These are phyloP conservation scores for Ophiostoma sp. DNA, from an alignment of 2,329 filamentous ascomycete genomes.

Conservation along the genomic window DNA sequence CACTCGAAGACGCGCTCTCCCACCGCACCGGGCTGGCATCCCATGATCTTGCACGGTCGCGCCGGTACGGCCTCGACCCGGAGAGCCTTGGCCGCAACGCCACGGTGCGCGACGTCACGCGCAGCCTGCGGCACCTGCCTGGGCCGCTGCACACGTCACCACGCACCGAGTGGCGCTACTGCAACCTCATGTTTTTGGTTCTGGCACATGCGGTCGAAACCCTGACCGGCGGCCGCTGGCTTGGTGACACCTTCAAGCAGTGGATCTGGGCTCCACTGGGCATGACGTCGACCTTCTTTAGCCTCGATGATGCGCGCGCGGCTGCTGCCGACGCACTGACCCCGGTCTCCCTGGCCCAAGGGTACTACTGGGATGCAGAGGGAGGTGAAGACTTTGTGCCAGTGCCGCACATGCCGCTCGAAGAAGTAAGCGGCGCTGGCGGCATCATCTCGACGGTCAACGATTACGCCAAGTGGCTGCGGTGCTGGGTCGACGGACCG, in stretches of 20 bases:
- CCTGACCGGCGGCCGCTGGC: conserved; percentile 33
- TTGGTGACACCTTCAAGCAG: conserved; percentile 38
- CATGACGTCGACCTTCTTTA: conserved; percentile 40
- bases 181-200: conserved; percentile 48
- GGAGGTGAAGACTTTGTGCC: conserved; percentile 30
- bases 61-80: conserved; percentile 30
- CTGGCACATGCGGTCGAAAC: conserved; percentile 43
- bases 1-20: conserved; percentile 48
- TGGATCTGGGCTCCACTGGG: conserved; percentile 41
- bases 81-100: conserved; percentile 34
- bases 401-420: conserved; percentile 30
- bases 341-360: conserved; percentile 35
- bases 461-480: conserved; percentile 50
- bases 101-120: conserved; percentile 35
- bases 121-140: conserved; percentile 40
- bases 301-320: conserved; percentile 31
- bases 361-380: conserved; percentile 38
- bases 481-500: conserved; percentile 39
- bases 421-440: conserved; percentile 39
- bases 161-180: conserved; percentile 44
- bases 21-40: conserved; percentile 47
- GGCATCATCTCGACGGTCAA: conserved; percentile 42
- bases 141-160: conserved; percentile 34
- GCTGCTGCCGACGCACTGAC: conserved; percentile 26
- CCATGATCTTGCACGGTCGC: conserved; percentile 36